Percentiles rank a stretch among this genome's conserved stretches.
phyloP scores from a whole-genome alignment of 495 filamentous ascomycete genomes.

The Neurospora sp. region DNA sequence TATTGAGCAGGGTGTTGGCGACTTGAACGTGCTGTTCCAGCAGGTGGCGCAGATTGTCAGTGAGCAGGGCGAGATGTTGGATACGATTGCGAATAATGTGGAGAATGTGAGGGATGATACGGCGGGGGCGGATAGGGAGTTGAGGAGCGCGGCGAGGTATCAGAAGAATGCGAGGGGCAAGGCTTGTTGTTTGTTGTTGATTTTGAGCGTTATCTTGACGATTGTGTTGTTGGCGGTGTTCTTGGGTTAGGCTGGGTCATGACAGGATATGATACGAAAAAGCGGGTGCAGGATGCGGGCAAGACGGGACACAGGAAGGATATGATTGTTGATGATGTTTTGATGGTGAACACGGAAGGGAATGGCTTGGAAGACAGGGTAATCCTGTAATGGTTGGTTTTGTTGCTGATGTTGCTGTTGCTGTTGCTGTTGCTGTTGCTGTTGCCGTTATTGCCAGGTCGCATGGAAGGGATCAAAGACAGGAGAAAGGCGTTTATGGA shows the following conservation, averaged over 20 bases:
- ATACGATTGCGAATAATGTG: conserved; percentile 83
- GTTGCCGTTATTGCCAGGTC: background rate
- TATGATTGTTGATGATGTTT: background rate
- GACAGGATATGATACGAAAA: background rate
- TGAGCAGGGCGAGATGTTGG: conserved; percentile 83
- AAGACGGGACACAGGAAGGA: background rate
- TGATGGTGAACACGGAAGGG: background rate
- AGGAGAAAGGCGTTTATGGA: conserved; percentile 9
- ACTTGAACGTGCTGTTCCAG: conserved; percentile 91
- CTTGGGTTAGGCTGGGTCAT: conserved; percentile 40
- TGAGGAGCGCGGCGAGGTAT: conserved; percentile 72
- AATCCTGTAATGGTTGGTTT: background rate
- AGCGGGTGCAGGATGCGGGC: background rate
- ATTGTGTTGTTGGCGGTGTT: conserved; percentile 81
- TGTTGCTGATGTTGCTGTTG: background rate
- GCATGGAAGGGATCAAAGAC: conserved; percentile 1
- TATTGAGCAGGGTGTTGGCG: conserved; percentile 91
- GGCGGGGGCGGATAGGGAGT: conserved; percentile 72
- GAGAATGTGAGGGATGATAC: conserved; percentile 70
- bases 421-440: background rate
- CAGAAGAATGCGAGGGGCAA: conserved; percentile 90
- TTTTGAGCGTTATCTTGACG: conserved; percentile 76
- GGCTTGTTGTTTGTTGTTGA: conserved; percentile 85
- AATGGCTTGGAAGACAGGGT: background rate
- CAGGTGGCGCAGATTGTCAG: conserved; percentile 94